Evolutionary conservation across 2,329 filamentous ascomycete species (phyloP).

Genomic region (Talaromyces funiculosus): DNA sequence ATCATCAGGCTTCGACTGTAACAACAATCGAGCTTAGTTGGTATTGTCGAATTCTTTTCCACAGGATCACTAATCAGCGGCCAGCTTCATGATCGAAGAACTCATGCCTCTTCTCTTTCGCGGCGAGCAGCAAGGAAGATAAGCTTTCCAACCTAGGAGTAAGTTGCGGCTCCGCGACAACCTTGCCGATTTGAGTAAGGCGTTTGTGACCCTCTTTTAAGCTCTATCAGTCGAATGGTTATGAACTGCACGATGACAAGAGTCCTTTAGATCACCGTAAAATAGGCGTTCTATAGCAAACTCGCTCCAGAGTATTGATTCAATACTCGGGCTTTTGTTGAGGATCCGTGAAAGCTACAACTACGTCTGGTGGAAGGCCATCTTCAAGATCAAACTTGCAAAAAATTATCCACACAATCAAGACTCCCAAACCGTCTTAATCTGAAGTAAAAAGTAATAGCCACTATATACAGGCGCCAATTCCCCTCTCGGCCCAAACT

Average conservation of each 20-base stretch:
- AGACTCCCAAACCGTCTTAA: too few species aligned
- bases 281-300: too few species aligned
- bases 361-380: too few species aligned
- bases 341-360: too few species aligned
- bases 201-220: not conserved
- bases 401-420: not conserved
- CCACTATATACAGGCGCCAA: slow-evolving; percentile 3
- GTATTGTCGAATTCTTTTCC: not conserved
- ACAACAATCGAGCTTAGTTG: not conserved
- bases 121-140: not conserved
- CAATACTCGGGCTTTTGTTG: too few species aligned
- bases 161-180: not conserved
- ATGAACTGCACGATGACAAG: too few species aligned
- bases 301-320: too few species aligned
- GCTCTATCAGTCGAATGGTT: not conserved
- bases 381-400: not conserved
- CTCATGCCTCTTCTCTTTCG: not conserved
- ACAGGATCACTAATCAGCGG: not conserved
- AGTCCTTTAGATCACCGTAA: too few species aligned
- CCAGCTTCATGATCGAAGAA: not conserved
- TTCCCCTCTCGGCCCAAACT: not conserved
- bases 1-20: not conserved
- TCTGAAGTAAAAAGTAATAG: not conserved
- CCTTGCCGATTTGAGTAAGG: not conserved
- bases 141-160: not conserved